Percentiles rank a stretch among this genome's conserved stretches.
Evolutionary conservation across 345 rosid genomes (phyloP).

Genomic region (Cardamine occulta): DNA sequence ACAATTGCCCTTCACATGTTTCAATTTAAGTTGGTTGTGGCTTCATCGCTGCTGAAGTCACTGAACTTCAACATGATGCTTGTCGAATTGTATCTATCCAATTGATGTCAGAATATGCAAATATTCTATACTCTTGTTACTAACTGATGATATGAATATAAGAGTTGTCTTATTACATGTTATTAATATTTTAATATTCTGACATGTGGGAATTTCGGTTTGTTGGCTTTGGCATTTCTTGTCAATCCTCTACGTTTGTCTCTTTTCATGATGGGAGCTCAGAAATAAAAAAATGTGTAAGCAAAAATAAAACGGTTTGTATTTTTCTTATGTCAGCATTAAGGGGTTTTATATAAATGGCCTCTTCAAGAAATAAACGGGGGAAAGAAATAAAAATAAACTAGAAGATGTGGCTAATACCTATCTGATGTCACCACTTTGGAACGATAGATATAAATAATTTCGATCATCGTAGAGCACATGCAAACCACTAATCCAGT

Average conservation of each 20-base stretch:
- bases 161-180: constrained; percentile 17
- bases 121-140: neutral
- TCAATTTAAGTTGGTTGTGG: constrained; percentile 27
- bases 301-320: neutral
- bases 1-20: neutral
- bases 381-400: neutral
- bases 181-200: constrained; percentile 12
- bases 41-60: constrained; percentile 32
- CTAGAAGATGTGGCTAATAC: constrained; percentile 1
- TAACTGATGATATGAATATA: constrained; percentile 21
- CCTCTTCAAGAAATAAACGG: neutral
- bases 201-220: constrained; percentile 35
- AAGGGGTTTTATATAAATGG: neutral
- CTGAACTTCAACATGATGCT: constrained; percentile 27
- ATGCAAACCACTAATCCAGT: constrained; percentile 32
- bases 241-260: neutral
- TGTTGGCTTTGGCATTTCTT: constrained; percentile 28
- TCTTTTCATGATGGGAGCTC: constrained; percentile 2
- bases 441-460: neutral
- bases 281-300: neutral
- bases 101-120: constrained; percentile 31
- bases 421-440: constrained; percentile 19
- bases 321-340: constrained; percentile 2
- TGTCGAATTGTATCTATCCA: constrained; percentile 35
- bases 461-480: constrained; percentile 15